Conservation (phyloP, 2,329 filamentous ascomycete species). For the Fusarium robinianum region DNA sequence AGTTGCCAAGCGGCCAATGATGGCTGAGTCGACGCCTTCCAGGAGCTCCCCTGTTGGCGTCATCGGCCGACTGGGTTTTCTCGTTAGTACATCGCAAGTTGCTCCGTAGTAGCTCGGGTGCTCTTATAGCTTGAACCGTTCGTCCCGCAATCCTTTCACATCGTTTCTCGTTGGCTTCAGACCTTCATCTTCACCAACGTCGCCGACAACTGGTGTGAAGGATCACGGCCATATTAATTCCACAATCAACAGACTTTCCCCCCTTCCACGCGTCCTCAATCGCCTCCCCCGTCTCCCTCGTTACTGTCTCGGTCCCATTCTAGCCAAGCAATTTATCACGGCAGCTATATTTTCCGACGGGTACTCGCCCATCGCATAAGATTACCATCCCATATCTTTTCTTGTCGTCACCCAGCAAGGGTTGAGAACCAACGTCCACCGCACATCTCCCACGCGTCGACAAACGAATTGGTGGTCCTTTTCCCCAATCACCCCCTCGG, state of each 20-base stretch:
- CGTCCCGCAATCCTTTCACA: constrained; percentile 16
- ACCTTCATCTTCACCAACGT: constrained; percentile 23
- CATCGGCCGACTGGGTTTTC: too few relatives aligned
- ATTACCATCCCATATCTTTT: too few relatives aligned
- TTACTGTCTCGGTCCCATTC: too few relatives aligned
- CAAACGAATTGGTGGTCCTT: constrained; percentile 3
- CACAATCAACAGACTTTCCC: constrained; percentile 1
- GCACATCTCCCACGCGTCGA: background rate
- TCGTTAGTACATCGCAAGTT: too few relatives aligned
- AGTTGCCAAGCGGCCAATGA: constrained; percentile 10
- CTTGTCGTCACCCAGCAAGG: too few relatives aligned
- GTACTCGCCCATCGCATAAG: too few relatives aligned
- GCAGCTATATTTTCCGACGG: too few relatives aligned
- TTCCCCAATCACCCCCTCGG: constrained; percentile 7
- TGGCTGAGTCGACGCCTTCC: background rate
- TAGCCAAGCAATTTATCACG: too few relatives aligned
- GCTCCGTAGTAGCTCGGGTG: background rate
- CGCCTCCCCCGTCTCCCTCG: too few relatives aligned
- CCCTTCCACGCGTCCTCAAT: background rate
- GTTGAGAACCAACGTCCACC: too few relatives aligned
- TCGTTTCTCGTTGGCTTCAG: constrained; percentile 5
- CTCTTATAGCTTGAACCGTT: constrained; percentile 15
- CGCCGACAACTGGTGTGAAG: constrained; percentile 5
- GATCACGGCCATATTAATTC: background rate
- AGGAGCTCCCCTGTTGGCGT: constrained; percentile 22